Evolutionary conservation across 441 rosid genomes (phyloP).

Genomic region (Erysimum pusillum): DNA sequence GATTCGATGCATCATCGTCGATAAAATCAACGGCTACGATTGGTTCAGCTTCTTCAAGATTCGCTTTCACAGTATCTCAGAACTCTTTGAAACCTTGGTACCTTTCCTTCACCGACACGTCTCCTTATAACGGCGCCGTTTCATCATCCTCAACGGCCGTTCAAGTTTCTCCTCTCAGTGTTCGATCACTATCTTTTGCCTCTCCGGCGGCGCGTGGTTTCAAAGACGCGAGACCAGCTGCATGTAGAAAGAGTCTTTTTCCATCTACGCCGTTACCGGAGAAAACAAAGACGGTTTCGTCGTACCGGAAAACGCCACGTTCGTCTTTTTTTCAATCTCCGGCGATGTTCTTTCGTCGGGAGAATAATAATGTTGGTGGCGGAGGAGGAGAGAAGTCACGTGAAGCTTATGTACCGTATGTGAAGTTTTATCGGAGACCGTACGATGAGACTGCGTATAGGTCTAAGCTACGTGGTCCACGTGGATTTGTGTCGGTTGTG

Average conservation of each 20-base stretch:
- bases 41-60: conserved; percentile 87
- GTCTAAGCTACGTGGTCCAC: conserved; percentile 92
- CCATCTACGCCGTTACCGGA: conserved; percentile 87
- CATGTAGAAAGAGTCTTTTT: conserved; percentile 61
- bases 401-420: conserved; percentile 77
- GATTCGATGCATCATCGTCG: conserved; percentile 73
- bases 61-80: conserved; percentile 81
- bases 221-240: conserved; percentile 48
- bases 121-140: too few relatives aligned
- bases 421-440: conserved; percentile 79
- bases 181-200: conserved; percentile 79
- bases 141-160: conserved; percentile 66
- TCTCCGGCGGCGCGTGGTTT: conserved; percentile 70
- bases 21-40: conserved; percentile 71
- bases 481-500: conserved; percentile 87
- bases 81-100: conserved; percentile 90
- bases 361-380: conserved; percentile 63
- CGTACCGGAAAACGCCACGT: conserved; percentile 68
- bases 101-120: conserved; percentile 73
- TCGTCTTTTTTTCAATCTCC: conserved; percentile 94
- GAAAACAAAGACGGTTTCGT: conserved; percentile 49
- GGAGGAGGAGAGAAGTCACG: conserved; percentile 65
- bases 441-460: conserved; percentile 91
- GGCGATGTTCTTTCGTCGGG: conserved; percentile 73
- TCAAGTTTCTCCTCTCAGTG: conserved; percentile 68